phyloP scores from a whole-genome alignment of 2,329 filamentous ascomycete genomes.

The Chrysoporthe austroafricana region DNA sequence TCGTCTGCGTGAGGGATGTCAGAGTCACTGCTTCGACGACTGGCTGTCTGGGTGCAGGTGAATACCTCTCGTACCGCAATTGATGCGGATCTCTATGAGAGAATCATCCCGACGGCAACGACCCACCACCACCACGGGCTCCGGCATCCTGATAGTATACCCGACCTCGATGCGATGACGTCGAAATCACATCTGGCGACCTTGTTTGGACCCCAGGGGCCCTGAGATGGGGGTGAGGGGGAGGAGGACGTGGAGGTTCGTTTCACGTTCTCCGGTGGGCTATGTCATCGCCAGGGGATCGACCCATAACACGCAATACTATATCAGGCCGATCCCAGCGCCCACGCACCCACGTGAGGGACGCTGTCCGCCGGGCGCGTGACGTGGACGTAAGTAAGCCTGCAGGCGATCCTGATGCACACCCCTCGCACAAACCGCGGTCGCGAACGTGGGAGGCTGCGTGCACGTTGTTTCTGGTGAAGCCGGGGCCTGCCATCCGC shows the following conservation, averaged over 20 bases:
- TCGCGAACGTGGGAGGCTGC: too few species aligned
- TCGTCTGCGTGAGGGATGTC: too few species aligned
- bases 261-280: constrained; percentile 4
- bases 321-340: neutral
- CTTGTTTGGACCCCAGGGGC: constrained; percentile 6
- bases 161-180: constrained; percentile 17
- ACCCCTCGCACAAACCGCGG: too few species aligned
- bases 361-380: too few species aligned
- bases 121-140: too few species aligned
- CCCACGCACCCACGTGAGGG: neutral
- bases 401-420: too few species aligned
- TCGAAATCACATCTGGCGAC: constrained; percentile 12
- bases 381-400: too few species aligned
- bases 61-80: neutral
- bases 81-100: neutral
- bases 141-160: neutral
- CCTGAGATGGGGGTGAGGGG: neutral
- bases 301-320: constrained; percentile 9
- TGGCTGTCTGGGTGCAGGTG: neutral
- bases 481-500: too few species aligned
- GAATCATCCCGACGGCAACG: neutral
- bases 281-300: constrained; percentile 25
- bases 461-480: too few species aligned
- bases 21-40: too few species aligned
- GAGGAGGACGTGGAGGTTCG: neutral